These are phyloP conservation scores for Lentinula guzmanii DNA, from an alignment of 768 basidiomycete genomes.

Conservation along the genomic window DNA sequence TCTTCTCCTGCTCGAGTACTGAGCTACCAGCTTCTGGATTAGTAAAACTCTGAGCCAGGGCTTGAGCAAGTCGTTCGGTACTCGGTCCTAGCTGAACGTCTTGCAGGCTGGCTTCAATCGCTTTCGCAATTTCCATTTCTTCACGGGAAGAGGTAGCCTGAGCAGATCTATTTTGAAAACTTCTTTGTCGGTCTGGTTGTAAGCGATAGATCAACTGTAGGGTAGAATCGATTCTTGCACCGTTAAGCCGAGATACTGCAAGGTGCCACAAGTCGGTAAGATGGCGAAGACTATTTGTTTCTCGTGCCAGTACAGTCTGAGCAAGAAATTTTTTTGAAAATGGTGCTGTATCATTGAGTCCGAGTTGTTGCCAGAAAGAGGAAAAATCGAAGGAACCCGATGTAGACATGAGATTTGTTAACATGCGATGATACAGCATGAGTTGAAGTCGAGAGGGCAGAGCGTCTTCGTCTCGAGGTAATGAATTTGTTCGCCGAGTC, in stretches of 20 bases:
- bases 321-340: constrained; percentile 50
- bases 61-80: neutral
- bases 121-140: constrained; percentile 35
- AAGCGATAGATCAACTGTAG: constrained; percentile 50
- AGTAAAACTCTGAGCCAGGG: neutral
- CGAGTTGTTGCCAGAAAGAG: constrained; percentile 43
- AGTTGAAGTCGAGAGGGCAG: constrained; percentile 61
- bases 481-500: constrained; percentile 41
- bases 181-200: constrained; percentile 17
- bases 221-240: constrained; percentile 29
- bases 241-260: constrained; percentile 20
- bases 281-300: constrained; percentile 28
- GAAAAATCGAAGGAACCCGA: constrained; percentile 45
- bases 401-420: constrained; percentile 42
- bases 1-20: neutral
- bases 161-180: neutral
- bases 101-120: constrained; percentile 40
- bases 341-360: constrained; percentile 31
- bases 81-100: constrained; percentile 12
- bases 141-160: constrained; percentile 19
- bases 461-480: constrained; percentile 58
- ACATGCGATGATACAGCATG: constrained; percentile 70
- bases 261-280: constrained; percentile 26
- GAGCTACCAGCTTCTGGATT: constrained; percentile 4
- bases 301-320: constrained; percentile 15